Evolutionary conservation across 257 asterid genomes (phyloP).

Genomic region (Salvia splendens): DNA sequence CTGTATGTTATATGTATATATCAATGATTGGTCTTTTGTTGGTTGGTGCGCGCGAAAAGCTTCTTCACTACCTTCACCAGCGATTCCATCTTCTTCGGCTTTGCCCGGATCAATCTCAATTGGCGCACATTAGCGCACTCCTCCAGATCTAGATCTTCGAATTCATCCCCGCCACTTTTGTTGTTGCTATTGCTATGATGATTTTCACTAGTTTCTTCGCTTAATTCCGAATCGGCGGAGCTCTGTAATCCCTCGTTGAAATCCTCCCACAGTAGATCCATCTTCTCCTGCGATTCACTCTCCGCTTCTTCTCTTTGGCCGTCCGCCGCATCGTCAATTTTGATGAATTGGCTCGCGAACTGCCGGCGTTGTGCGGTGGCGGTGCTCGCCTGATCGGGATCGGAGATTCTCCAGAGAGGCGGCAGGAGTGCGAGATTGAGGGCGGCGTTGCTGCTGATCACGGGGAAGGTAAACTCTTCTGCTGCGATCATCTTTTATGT

Average conservation of each 20-base stretch:
- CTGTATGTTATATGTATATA: neutral
- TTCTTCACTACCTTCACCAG: constrained; percentile 47
- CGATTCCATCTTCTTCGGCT: constrained; percentile 34
- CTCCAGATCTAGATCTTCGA: constrained; percentile 21
- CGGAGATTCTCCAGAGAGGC: constrained; percentile 24
- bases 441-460: constrained; percentile 31
- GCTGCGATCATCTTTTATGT: constrained; percentile 28
- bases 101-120: neutral
- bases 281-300: constrained; percentile 42
- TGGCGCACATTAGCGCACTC: constrained; percentile 11
- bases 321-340: neutral
- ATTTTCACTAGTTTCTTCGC: neutral
- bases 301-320: neutral
- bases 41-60: constrained; percentile 29
- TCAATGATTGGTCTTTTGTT: constrained; percentile 8
- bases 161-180: neutral
- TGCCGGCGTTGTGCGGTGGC: constrained; percentile 22
- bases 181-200: neutral
- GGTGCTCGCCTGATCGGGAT: constrained; percentile 18
- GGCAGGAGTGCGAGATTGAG: constrained; percentile 26
- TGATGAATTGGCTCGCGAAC: constrained; percentile 22
- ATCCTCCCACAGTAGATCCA: constrained; percentile 66
- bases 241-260: constrained; percentile 40
- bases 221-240: neutral
- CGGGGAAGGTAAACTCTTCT: constrained; percentile 51